These are phyloP conservation scores for Halophytophthora polymorphica DNA, from an alignment of 352 stramenopile genomes.

Conservation along the genomic window DNA sequence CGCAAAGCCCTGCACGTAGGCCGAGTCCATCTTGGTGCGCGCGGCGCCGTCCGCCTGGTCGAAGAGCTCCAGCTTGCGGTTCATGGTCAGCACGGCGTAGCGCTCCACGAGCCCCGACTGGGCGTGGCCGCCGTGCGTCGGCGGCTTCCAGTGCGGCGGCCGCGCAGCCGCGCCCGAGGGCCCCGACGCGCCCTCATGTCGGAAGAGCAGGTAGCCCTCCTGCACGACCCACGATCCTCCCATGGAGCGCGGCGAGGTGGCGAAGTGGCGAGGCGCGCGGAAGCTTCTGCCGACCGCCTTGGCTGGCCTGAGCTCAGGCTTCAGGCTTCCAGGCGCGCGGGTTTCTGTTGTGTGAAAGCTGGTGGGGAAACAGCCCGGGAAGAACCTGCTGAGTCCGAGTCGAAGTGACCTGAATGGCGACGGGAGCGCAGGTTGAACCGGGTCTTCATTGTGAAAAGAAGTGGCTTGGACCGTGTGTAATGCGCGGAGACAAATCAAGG, in stretches of 20 bases:
- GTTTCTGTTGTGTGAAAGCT: constrained; percentile 18
- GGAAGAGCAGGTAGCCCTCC: constrained; percentile 51
- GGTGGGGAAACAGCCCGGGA: constrained; percentile 16
- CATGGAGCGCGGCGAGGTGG: constrained; percentile 19
- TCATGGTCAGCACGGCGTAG: constrained; percentile 75
- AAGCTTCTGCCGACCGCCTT: too few relatives aligned
- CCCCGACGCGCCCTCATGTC: constrained; percentile 21
- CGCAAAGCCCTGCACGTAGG: constrained; percentile 64
- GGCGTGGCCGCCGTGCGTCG: neutral
- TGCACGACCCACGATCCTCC: constrained; percentile 55
- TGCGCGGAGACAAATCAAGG: neutral
- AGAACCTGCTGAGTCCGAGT: constrained; percentile 5
- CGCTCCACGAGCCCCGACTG: constrained; percentile 35
- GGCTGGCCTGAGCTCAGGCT: neutral
- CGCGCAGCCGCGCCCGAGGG: constrained; percentile 2
- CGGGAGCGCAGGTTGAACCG: constrained; percentile 2
- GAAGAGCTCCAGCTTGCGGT: constrained; percentile 79
- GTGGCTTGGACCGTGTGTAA: constrained; percentile 6
- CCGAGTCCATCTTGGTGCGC: constrained; percentile 33
- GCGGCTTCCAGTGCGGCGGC: constrained; percentile 11
- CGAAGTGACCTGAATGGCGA: neutral
- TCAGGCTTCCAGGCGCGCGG: constrained; percentile 8
- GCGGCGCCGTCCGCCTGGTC: constrained; percentile 30
- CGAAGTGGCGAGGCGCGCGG: neutral
- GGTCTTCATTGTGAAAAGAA: constrained; percentile 3